These are phyloP conservation scores for Zymoseptoria pseudotritici DNA, from an alignment of 2,329 filamentous ascomycete species.

Conservation along the genomic window DNA sequence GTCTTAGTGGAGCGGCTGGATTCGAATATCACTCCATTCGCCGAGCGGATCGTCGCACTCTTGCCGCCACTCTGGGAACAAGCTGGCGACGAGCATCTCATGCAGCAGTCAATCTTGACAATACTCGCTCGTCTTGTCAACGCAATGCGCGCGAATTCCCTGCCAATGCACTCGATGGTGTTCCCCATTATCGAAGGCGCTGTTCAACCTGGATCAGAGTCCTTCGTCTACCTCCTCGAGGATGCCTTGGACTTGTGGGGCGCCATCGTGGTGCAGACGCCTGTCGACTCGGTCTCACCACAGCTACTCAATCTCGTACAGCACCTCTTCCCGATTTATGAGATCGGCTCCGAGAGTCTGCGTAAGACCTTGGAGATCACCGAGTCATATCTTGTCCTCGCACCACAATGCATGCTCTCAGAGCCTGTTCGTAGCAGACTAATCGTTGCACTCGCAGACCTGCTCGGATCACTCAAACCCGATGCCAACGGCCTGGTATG, in stretches of 20 bases:
- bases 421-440: slow-evolving; percentile 34
- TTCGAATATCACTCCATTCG: slow-evolving; percentile 57
- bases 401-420: slow-evolving; percentile 40
- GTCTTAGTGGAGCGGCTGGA: slow-evolving; percentile 77
- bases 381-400: slow-evolving; percentile 42
- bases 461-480: slow-evolving; percentile 39
- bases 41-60: slow-evolving; percentile 72
- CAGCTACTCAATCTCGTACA: slow-evolving; percentile 38
- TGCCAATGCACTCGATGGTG: slow-evolving; percentile 70
- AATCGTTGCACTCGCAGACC: slow-evolving; percentile 33
- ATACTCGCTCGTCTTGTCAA: slow-evolving; percentile 79
- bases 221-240: slow-evolving; percentile 77
- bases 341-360: slow-evolving; percentile 42
- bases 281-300: slow-evolving; percentile 32
- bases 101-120: slow-evolving; percentile 87
- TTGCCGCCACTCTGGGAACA: slow-evolving; percentile 79
- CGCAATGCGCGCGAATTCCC: slow-evolving; percentile 71
- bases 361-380: slow-evolving; percentile 44
- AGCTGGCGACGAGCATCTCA: slow-evolving; percentile 78
- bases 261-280: slow-evolving; percentile 60
- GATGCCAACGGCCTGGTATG: slow-evolving; percentile 42
- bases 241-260: slow-evolving; percentile 88
- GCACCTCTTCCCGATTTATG: slow-evolving; percentile 41
- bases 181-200: slow-evolving; percentile 76
- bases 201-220: slow-evolving; percentile 64